These are phyloP conservation scores for Russula olivacea DNA, from an alignment of 768 basidiomycete genomes.

Conservation along the genomic window DNA sequence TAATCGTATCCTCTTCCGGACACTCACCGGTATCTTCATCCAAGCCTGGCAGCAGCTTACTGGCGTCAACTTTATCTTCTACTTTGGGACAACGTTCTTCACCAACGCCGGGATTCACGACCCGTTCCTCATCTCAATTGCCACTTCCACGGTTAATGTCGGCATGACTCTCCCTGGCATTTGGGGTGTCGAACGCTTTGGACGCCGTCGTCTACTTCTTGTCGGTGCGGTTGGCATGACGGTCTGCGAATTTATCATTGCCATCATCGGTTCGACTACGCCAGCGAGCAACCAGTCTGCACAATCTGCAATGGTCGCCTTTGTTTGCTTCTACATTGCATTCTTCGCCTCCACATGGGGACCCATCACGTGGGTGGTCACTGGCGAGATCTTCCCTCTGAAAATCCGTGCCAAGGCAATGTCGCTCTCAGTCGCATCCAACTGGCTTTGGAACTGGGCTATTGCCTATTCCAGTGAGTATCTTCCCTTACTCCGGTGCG, in stretches of 20 bases:
- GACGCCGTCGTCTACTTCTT: conserved; percentile 74
- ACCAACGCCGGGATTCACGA: conserved; percentile 39
- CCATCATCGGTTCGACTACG: conserved; percentile 53
- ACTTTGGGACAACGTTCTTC: conserved; percentile 46
- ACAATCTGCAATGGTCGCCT: conserved; percentile 41
- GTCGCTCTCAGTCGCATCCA: conserved; percentile 63
- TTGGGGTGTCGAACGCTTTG: conserved; percentile 75
- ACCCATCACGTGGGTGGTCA: conserved; percentile 57
- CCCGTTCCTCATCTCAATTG: conserved; percentile 54
- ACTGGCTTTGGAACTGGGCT: conserved; percentile 80
- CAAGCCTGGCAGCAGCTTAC: conserved; percentile 80
- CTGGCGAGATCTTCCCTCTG: conserved; percentile 79
- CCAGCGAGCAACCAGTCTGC: conserved; percentile 43
- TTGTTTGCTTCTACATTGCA: conserved; percentile 46
- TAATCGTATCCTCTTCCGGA: conserved; percentile 57
- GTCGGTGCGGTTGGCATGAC: conserved; percentile 79
- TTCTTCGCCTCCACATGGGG: conserved; percentile 58
- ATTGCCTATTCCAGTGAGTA: conserved; percentile 37
- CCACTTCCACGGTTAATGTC: conserved; percentile 71
- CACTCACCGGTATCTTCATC: conserved; percentile 76
- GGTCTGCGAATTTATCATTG: conserved; percentile 78
- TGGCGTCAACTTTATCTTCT: conserved; percentile 70
- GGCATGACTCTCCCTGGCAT: conserved; percentile 76
- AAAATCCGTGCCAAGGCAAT: conserved; percentile 79
- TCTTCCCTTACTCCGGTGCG: background rate